Evolutionary conservation across 495 filamentous ascomycete species (phyloP).

Genomic region (Entonaema liquescens): DNA sequence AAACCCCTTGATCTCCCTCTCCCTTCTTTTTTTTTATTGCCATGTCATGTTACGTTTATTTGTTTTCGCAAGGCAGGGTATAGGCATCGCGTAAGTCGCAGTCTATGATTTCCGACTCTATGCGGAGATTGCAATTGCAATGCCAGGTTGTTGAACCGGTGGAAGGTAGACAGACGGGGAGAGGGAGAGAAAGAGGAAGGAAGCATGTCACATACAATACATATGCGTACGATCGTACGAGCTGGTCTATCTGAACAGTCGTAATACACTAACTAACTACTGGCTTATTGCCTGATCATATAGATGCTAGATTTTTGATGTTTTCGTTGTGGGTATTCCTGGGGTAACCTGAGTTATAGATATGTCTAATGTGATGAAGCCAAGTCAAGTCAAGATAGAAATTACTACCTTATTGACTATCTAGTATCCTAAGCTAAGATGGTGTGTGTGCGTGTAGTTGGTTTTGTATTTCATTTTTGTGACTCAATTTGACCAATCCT

Average conservation of each 20-base stretch:
- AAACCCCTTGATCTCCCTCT: conserved; percentile 13
- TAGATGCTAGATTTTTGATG: neutral
- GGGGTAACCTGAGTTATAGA: neutral
- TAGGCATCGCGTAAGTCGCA: neutral
- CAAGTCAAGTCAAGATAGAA: neutral
- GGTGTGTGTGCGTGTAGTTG: neutral
- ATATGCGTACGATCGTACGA: conserved; percentile 22
- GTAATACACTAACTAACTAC: conserved; percentile 27
- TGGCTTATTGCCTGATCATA: neutral
- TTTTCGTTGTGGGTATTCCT: neutral
- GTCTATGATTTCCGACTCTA: conserved; percentile 20
- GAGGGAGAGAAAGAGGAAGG: neutral
- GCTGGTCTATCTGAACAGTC: conserved; percentile 29
- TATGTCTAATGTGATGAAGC: neutral
- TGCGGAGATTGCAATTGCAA: neutral
- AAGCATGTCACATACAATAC: conserved; percentile 16
- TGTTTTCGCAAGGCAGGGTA: neutral
- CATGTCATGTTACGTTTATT: neutral
- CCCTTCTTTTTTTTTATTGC: neutral
- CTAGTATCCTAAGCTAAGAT: neutral
- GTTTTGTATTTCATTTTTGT: neutral
- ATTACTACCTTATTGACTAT: neutral
- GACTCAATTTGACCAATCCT: too few relatives aligned
- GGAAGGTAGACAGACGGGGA: neutral
- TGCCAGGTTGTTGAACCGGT: conserved; percentile 29